These are phyloP conservation scores for Kuraishia molischiana DNA, from an alignment of 805 yeast species.

Conservation along the genomic window DNA sequence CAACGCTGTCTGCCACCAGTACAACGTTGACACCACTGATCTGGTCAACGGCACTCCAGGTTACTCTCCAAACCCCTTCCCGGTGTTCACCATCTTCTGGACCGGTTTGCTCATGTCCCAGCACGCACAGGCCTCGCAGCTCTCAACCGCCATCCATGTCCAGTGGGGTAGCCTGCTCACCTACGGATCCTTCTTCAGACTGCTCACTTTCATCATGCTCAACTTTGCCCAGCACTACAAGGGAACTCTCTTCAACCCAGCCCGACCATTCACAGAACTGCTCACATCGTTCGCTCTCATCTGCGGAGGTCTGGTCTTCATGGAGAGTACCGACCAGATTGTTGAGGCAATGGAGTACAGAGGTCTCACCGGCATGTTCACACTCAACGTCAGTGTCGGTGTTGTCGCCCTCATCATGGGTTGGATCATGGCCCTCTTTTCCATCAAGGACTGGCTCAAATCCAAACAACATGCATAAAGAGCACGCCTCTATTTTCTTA, in stretches of 20 bases:
- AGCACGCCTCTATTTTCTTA: too few relatives aligned
- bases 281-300: constrained; percentile 69
- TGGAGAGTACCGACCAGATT: constrained; percentile 85
- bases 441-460: constrained; percentile 44
- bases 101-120: constrained; percentile 94
- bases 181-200: constrained; percentile 73
- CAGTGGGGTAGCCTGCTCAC: constrained; percentile 91
- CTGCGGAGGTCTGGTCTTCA: constrained; percentile 85
- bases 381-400: constrained; percentile 81
- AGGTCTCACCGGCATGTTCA: constrained; percentile 84
- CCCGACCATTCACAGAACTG: constrained; percentile 82
- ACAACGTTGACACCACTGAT: constrained; percentile 9
- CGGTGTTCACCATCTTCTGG: constrained; percentile 89
- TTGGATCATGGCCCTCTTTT: constrained; percentile 70
- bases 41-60: constrained; percentile 47
- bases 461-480: neutral
- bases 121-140: constrained; percentile 75
- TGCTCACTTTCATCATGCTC: constrained; percentile 50
- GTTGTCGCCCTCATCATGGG: constrained; percentile 71
- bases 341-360: constrained; percentile 74
- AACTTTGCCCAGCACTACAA: constrained; percentile 30
- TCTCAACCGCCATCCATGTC: constrained; percentile 71
- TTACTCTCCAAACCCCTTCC: constrained; percentile 89
- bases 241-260: constrained; percentile 27
- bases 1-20: constrained; percentile 7